Conservation (phyloP, 2,329 filamentous ascomycete genomes). For the Botrytis hyacinthi region DNA sequence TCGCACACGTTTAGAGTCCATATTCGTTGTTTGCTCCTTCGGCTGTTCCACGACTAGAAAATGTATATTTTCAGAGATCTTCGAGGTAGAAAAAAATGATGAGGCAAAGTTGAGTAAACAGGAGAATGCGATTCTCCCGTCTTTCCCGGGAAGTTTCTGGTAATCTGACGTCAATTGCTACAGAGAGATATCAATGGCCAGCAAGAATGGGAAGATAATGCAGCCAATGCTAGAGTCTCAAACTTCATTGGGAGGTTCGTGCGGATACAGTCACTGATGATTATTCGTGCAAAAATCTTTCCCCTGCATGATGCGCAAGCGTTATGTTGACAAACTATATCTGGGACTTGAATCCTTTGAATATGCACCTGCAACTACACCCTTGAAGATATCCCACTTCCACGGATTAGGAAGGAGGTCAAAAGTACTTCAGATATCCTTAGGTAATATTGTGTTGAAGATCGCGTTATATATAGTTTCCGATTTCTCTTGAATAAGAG, state of each 20-base stretch:
- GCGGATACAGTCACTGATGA: not conserved
- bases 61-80: too few relatives aligned
- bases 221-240: not conserved
- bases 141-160: not conserved
- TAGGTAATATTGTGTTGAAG: too few relatives aligned
- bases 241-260: not conserved
- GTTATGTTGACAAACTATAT: not conserved
- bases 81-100: not conserved
- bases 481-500: not conserved
- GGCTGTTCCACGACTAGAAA: too few relatives aligned
- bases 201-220: not conserved
- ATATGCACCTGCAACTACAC: not conserved
- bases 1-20: not conserved
- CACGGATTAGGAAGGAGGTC: conserved; percentile 10
- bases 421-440: not conserved
- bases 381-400: not conserved
- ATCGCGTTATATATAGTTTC: not conserved
- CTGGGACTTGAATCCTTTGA: not conserved
- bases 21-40: not conserved
- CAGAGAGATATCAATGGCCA: not conserved
- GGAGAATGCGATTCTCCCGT: too few relatives aligned
- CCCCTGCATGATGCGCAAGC: not conserved
- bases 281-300: too few relatives aligned
- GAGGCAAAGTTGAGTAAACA: not conserved
- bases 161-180: too few relatives aligned